Conservation (phyloP, 2,329 filamentous ascomycete species). For the Alternaria sp. region DNA sequence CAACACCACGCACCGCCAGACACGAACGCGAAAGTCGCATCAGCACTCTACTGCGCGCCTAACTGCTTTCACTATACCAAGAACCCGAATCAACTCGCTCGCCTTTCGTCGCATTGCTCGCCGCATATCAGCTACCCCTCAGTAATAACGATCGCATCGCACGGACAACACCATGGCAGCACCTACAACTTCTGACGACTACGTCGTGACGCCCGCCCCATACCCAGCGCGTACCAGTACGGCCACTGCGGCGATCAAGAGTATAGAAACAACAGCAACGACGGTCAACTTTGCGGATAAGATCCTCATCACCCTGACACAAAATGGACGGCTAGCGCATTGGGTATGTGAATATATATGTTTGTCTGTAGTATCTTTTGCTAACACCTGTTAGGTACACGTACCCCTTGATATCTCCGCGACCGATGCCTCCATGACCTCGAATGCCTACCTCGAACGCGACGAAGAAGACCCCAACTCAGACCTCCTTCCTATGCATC, state of each 20-base stretch:
- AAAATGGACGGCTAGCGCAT: constrained; percentile 84
- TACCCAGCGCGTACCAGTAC: constrained; percentile 71
- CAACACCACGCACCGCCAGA: neutral
- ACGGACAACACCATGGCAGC: constrained; percentile 14
- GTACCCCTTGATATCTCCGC: constrained; percentile 76
- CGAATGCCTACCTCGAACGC: constrained; percentile 52
- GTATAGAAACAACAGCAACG: constrained; percentile 73
- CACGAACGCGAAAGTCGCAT: neutral
- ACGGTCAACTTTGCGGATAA: constrained; percentile 83
- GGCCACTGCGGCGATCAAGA: constrained; percentile 66
- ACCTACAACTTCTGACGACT: constrained; percentile 16
- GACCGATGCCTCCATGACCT: constrained; percentile 65
- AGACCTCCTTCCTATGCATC: constrained; percentile 73
- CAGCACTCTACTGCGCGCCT: neutral
- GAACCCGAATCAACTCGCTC: neutral
- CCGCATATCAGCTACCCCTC: neutral
- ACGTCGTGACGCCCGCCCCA: constrained; percentile 48
- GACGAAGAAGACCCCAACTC: constrained; percentile 48
- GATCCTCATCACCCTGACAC: constrained; percentile 86
- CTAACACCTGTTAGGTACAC: constrained; percentile 64
- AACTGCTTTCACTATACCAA: neutral
- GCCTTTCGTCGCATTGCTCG: neutral
- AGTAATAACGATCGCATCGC: neutral
- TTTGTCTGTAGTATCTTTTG: neutral
- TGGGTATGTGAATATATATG: constrained; percentile 68